Conservation (phyloP, 257 asterid genomes). For the Solanum raphanifolium region DNA sequence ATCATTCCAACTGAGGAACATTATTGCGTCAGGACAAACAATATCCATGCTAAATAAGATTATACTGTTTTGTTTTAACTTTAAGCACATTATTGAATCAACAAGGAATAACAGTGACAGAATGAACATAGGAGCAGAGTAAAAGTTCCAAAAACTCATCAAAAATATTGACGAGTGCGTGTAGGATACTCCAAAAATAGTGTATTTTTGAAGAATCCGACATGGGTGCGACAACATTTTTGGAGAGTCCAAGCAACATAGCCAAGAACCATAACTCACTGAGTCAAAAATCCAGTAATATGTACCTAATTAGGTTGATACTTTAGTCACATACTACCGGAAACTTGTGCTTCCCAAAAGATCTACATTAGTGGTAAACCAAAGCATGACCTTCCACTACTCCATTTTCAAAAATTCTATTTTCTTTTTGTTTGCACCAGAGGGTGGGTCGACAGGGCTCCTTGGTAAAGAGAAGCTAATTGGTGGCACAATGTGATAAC, state of each 20-base stretch:
- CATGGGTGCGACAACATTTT: background rate
- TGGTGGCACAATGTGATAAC: background rate
- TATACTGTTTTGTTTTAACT: background rate
- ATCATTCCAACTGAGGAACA: background rate
- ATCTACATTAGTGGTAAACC: background rate
- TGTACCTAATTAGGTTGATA: background rate
- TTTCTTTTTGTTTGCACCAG: background rate
- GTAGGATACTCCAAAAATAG: background rate
- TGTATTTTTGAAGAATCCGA: background rate
- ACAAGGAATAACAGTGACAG: background rate
- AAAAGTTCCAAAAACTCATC: background rate
- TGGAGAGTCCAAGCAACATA: background rate
- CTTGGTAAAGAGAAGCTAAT: background rate
- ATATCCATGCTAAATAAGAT: background rate
- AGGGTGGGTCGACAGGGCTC: background rate
- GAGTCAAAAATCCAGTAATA: background rate
- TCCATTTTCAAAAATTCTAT: background rate
- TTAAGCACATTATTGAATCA: background rate
- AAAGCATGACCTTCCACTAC: background rate
- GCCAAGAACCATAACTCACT: background rate
- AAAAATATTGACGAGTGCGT: no score
- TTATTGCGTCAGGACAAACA: background rate
- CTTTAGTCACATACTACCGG: background rate
- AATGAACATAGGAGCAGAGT: background rate
- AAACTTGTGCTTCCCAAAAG: background rate